Conservation (phyloP, 2,329 filamentous ascomycete genomes). For the Fusarium pininemorale region DNA sequence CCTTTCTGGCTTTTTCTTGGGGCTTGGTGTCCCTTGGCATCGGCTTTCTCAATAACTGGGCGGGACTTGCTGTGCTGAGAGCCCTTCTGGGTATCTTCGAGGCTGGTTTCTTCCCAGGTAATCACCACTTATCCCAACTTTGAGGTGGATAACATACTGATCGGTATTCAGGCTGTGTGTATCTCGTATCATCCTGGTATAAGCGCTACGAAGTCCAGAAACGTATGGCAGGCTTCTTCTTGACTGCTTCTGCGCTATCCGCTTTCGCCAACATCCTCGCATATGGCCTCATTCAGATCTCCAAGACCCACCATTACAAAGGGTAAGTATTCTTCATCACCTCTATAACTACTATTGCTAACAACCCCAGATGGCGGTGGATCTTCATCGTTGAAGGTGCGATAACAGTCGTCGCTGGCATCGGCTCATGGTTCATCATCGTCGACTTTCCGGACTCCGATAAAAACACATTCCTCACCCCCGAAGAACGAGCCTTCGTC, state of each 20-base stretch:
- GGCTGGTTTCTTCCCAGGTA: constrained; percentile 27
- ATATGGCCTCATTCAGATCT: constrained; percentile 21
- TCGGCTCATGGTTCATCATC: constrained; percentile 31
- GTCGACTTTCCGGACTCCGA: constrained; percentile 29
- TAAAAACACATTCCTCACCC: constrained; percentile 19
- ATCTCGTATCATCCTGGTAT: constrained; percentile 26
- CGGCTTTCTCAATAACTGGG: constrained; percentile 20
- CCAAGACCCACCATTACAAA: constrained; percentile 19
- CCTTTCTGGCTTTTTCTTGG: constrained; percentile 18
- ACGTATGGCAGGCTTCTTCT: constrained; percentile 20
- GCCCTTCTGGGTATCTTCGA: constrained; percentile 22
- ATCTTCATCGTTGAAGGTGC: constrained; percentile 32
- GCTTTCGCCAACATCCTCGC: constrained; percentile 30
- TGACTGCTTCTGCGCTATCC: constrained; percentile 7
- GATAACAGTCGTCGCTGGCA: constrained; percentile 18
- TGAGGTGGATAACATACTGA: not conserved
- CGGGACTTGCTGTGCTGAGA: constrained; percentile 10
- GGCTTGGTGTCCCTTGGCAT: constrained; percentile 23
- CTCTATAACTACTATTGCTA: too few species aligned
- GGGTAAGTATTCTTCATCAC: not conserved
- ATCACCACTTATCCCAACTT: fast-evolving
- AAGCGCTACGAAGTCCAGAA: constrained; percentile 27
- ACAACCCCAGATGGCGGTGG: constrained; percentile 10
- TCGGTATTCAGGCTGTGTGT: not conserved
- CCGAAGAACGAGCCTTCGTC: constrained; percentile 15